phyloP scores from a whole-genome alignment of 2,329 filamentous ascomycete genomes.

The Daldinia sp. region DNA sequence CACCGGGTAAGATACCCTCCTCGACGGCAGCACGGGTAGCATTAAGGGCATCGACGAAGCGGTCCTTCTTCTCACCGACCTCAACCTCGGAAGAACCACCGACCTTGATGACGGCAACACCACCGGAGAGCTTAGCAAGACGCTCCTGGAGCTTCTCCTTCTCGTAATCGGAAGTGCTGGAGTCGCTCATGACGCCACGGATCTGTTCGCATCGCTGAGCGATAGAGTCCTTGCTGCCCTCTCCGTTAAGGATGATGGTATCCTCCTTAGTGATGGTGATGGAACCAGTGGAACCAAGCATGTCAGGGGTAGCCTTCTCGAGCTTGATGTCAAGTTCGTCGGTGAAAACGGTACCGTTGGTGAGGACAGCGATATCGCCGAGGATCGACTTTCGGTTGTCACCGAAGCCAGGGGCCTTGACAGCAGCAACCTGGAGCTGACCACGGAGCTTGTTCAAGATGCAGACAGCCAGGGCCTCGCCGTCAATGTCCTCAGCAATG shows the following conservation, averaged over 20 bases:
- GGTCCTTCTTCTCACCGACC: constrained; percentile 99
- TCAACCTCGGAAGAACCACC: constrained; percentile 97
- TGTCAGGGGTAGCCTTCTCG: constrained; percentile 94
- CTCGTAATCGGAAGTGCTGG: constrained; percentile 97
- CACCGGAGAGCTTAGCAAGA: constrained; percentile 97
- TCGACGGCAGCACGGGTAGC: constrained; percentile 97
- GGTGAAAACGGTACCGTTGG: constrained; percentile 96
- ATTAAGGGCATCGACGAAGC: constrained; percentile 97
- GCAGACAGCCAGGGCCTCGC: constrained; percentile 97
- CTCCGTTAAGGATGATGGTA: constrained; percentile 97
- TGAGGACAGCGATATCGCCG: constrained; percentile 93
- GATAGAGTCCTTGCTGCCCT: constrained; percentile 93
- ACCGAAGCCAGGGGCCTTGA: constrained; percentile 99
- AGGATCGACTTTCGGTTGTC: constrained; percentile 99
- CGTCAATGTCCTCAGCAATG: constrained; percentile 98
- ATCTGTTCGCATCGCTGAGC: constrained; percentile 98
- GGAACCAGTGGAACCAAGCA: constrained; percentile 95
- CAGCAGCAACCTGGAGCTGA: constrained; percentile 96
- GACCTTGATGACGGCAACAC: constrained; percentile 99
- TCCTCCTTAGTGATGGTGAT: constrained; percentile 99
- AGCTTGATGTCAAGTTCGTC: constrained; percentile 99
- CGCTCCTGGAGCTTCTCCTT: constrained; percentile 99
- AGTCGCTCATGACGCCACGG: constrained; percentile 93
- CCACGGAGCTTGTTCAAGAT: constrained; percentile 99
- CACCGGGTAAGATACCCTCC: constrained; percentile 98